phyloP scores from a whole-genome alignment of 176 grass and related monocot genomes.

The Metroxylon sagu region DNA sequence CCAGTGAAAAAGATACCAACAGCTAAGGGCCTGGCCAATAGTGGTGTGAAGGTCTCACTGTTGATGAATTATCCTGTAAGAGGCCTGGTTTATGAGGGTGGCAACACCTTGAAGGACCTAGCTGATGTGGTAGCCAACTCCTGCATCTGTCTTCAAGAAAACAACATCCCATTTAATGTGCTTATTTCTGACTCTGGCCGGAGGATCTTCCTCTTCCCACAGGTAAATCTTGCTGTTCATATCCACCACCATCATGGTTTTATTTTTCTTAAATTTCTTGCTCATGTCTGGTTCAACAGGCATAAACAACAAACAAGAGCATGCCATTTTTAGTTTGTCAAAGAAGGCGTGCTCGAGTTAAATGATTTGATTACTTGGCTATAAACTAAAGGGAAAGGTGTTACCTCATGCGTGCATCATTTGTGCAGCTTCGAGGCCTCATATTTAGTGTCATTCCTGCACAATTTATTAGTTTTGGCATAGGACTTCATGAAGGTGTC shows the following conservation, averaged over 20 bases:
- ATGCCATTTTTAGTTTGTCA: no score
- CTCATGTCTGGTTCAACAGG: not conserved
- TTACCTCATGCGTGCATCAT: no score
- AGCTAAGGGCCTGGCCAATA: not conserved
- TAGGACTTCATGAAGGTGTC: no score
- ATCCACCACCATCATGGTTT: not conserved
- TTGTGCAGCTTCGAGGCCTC: no score
- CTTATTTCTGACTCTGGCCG: conserved; percentile 5
- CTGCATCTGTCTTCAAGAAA: conserved; percentile 3
- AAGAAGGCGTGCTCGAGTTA: no score
- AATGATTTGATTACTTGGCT: no score
- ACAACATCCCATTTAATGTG: conserved; percentile 3
- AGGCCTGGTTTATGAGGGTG: conserved; percentile 5
- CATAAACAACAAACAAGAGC: no score
- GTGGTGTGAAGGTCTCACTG: not conserved
- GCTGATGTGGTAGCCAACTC: conserved; percentile 3
- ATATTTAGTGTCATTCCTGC: no score
- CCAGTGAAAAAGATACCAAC: not conserved
- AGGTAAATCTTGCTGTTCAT: not conserved
- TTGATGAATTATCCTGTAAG: conserved; percentile 4
- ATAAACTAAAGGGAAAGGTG: no score
- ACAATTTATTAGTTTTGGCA: no score
- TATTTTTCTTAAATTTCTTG: not conserved
- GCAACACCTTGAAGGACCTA: conserved; percentile 7
- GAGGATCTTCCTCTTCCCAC: conserved; percentile 8